phyloP scores from a whole-genome alignment of 192 early-diverging fungal genomes.

The Backusella circina region DNA sequence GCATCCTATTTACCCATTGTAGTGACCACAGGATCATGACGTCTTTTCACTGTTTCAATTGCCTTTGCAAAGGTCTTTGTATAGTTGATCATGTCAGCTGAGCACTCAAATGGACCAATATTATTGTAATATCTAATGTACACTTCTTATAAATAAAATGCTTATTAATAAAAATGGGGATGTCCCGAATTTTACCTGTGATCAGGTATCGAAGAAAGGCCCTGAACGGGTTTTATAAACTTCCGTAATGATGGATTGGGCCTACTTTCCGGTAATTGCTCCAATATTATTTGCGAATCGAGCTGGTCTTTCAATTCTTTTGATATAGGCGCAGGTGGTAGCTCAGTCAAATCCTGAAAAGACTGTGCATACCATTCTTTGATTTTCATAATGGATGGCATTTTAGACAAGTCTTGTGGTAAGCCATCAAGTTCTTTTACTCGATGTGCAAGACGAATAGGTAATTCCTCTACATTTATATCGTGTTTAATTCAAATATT shows the following conservation, averaged over 20 bases:
- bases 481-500: not conserved
- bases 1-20: slow-evolving; percentile 44
- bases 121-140: slow-evolving; percentile 53
- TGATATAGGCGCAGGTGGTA: slow-evolving; percentile 2
- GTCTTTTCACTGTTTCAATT: slow-evolving; percentile 87
- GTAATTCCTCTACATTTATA: slow-evolving; percentile 74
- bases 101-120: slow-evolving; percentile 52
- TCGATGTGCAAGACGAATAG: slow-evolving; percentile 88
- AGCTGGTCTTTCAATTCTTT: not conserved
- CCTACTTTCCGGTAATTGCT: slow-evolving; percentile 38
- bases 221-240: not conserved
- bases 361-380: slow-evolving; percentile 95
- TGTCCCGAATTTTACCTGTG: slow-evolving; percentile 38
- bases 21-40: slow-evolving; percentile 91
- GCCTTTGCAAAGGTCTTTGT: slow-evolving; percentile 81
- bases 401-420: slow-evolving; percentile 80
- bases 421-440: slow-evolving; percentile 93
- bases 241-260: slow-evolving; percentile 38
- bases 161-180: not conserved
- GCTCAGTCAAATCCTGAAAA: slow-evolving; percentile 48
- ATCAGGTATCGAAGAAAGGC: slow-evolving; percentile 29
- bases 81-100: slow-evolving; percentile 70
- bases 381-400: slow-evolving; percentile 90
- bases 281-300: slow-evolving; percentile 23
- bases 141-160: not conserved